Conservation (phyloP, 2,329 filamentous ascomycete species). For the Fusarium sp. region DNA sequence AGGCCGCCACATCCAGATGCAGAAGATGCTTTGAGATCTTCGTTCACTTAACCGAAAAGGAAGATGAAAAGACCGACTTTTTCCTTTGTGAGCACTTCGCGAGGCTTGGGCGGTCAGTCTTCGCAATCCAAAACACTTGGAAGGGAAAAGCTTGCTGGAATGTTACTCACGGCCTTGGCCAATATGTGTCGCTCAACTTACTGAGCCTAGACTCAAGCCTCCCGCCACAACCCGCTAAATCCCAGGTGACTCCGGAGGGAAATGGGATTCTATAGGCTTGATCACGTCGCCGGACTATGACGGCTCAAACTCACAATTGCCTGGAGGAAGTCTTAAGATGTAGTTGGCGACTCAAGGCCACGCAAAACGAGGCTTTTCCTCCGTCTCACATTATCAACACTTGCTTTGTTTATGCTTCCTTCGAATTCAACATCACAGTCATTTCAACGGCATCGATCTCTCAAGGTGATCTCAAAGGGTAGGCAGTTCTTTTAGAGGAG, state of each 20-base stretch:
- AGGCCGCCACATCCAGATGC: constrained; percentile 2
- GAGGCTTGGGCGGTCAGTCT: constrained; percentile 16
- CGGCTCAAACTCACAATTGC: constrained; percentile 33
- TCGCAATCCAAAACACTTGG: neutral
- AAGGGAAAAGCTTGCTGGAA: constrained; percentile 31
- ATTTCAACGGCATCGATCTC: neutral
- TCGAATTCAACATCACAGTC: neutral
- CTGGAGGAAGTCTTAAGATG: constrained; percentile 28
- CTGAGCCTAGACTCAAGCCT: constrained; percentile 43
- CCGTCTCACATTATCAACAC: neutral
- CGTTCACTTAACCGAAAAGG: neutral
- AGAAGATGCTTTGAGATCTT: neutral
- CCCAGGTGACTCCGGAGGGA: constrained; percentile 28
- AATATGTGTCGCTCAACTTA: constrained; percentile 26
- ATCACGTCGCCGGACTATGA: constrained; percentile 28
- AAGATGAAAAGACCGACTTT: neutral
- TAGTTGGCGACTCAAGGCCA: constrained; percentile 15
- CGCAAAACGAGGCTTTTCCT: constrained; percentile 1
- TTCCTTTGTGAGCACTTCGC: constrained; percentile 1
- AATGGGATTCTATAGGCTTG: constrained; percentile 26
- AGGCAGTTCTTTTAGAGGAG: neutral
- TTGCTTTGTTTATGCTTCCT: neutral
- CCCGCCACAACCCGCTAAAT: constrained; percentile 39
- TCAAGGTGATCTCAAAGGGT: neutral
- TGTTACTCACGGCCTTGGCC: constrained; percentile 24